Percentiles rank a stretch among this genome's conserved stretches.
These are phyloP conservation scores for Starmerella apicola DNA, from an alignment of 805 yeast genomes.

Conservation along the genomic window DNA sequence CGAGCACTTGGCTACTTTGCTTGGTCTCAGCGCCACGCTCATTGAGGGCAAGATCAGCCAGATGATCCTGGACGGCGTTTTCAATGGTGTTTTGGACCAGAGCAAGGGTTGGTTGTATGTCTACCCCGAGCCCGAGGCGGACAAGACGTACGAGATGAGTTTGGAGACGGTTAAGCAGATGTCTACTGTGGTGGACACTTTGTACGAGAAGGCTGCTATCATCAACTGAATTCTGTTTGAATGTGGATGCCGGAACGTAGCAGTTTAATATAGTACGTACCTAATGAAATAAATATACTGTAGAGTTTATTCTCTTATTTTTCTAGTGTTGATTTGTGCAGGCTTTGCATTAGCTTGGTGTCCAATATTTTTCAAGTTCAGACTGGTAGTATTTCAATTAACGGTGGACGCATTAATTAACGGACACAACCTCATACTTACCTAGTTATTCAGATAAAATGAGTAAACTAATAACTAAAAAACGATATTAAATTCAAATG, in stretches of 20 bases:
- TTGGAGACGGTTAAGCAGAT: conserved; percentile 77
- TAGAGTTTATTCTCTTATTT: background rate
- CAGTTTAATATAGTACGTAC: background rate
- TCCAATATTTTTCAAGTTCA: too few relatives aligned
- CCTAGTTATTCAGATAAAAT: too few relatives aligned
- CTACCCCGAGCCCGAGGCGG: conserved; percentile 78
- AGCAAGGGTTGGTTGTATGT: conserved; percentile 95
- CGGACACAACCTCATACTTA: too few relatives aligned
- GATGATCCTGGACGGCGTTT: conserved; percentile 92
- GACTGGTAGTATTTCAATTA: too few relatives aligned
- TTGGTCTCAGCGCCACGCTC: conserved; percentile 76
- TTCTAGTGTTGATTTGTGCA: too few relatives aligned
- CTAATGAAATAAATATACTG: background rate
- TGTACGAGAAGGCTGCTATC: conserved; percentile 86
- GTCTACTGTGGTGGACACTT: conserved; percentile 75
- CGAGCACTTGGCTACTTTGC: conserved; percentile 70
- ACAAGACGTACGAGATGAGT: conserved; percentile 78
- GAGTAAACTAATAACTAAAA: too few relatives aligned
- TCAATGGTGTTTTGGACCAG: conserved; percentile 92
- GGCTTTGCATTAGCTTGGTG: too few relatives aligned
- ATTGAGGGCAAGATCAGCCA: conserved; percentile 91
- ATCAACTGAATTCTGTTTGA: too few relatives aligned
- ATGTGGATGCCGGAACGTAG: too few relatives aligned
- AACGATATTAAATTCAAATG: too few relatives aligned
- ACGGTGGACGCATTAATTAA: too few relatives aligned